phyloP scores from a whole-genome alignment of 2,329 filamentous ascomycete genomes.

The Calonectria pseudoreteaudii region DNA sequence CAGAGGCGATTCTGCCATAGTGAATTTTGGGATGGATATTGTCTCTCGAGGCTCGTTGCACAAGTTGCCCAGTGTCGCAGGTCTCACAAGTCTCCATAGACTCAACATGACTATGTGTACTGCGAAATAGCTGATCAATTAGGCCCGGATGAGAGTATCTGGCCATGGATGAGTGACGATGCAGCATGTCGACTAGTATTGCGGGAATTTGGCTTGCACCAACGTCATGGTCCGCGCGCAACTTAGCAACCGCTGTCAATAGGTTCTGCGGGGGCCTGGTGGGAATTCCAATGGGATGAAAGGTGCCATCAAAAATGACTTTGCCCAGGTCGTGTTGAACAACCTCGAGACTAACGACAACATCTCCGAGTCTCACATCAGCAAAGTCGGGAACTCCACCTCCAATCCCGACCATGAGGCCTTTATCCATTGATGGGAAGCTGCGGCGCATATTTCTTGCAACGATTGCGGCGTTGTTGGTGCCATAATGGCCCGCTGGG shows the following conservation, averaged over 20 bases:
- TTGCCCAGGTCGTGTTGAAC: background rate
- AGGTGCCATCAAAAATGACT: background rate
- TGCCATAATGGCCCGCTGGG: too few relatives aligned
- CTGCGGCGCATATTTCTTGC: too few relatives aligned
- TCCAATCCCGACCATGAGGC: too few relatives aligned
- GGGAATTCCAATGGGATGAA: background rate
- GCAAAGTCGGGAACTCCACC: too few relatives aligned
- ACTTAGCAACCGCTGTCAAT: background rate
- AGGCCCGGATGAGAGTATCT: background rate
- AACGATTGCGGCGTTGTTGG: too few relatives aligned
- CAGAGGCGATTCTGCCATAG: background rate
- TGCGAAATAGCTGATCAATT: background rate
- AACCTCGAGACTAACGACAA: background rate
- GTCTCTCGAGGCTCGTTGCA: background rate
- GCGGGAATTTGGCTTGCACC: background rate
- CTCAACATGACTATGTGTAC: background rate
- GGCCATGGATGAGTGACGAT: background rate
- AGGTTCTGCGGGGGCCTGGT: background rate
- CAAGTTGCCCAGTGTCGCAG: background rate
- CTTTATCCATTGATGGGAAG: too few relatives aligned
- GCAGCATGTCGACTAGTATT: background rate
- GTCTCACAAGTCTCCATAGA: background rate
- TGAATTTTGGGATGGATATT: background rate
- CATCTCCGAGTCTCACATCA: background rate
- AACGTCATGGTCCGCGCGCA: background rate